Conservation (phyloP, 345 rosid species). For the Acer campestre region DNA sequence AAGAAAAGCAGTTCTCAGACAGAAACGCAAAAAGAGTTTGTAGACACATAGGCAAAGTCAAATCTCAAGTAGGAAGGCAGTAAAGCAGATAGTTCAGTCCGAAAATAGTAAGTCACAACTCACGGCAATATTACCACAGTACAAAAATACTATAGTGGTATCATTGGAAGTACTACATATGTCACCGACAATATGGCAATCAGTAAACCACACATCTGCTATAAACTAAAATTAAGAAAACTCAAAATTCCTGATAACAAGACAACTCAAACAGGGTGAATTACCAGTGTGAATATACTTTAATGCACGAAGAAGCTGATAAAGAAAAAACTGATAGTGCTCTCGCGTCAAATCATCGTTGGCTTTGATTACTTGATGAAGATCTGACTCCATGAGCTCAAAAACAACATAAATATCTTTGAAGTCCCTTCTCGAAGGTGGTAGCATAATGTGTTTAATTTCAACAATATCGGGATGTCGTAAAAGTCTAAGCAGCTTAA, state of each 20-base stretch:
- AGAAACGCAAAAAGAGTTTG: background rate
- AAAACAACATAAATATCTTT: slow-evolving; percentile 96
- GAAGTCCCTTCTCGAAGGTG: slow-evolving; percentile 90
- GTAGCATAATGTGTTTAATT: slow-evolving; percentile 93
- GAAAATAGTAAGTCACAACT: slow-evolving; percentile 1
- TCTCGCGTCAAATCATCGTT: slow-evolving; percentile 94
- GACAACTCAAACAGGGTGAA: background rate
- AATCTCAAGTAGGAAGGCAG: background rate
- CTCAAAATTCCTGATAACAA: background rate
- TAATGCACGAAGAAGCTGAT: slow-evolving; percentile 89
- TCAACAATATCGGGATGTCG: slow-evolving; percentile 95
- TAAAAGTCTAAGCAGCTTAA: slow-evolving; percentile 79
- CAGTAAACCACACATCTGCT: background rate
- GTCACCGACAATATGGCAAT: background rate
- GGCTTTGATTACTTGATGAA: slow-evolving; percentile 95
- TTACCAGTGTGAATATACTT: slow-evolving; percentile 95
- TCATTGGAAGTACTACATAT: background rate
- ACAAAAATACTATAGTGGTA: background rate
- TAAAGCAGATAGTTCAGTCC: slow-evolving; percentile 1
- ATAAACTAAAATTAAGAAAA: background rate
- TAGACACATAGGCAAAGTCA: background rate
- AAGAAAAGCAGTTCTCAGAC: background rate
- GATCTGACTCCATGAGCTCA: slow-evolving; percentile 97
- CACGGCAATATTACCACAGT: background rate
- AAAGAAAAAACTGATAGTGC: slow-evolving; percentile 93